phyloP scores from a whole-genome alignment of 2,329 filamentous ascomycete species.

The Fusarium sp. region DNA sequence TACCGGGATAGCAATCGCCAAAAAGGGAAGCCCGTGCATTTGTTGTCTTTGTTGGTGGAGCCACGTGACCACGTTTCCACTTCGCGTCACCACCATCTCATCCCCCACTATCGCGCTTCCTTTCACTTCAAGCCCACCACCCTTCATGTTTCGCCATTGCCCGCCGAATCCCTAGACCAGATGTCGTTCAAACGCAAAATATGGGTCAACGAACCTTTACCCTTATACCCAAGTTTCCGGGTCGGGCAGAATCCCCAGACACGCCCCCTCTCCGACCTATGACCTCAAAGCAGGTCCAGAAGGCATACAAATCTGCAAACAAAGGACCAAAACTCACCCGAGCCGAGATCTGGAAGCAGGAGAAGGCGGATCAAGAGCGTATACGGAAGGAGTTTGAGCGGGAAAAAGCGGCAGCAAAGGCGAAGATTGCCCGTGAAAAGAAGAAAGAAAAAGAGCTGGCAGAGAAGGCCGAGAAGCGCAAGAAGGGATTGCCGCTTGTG shows the following conservation, averaged over 20 bases:
- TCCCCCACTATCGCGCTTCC: slow-evolving; percentile 25
- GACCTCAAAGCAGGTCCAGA: slow-evolving; percentile 57
- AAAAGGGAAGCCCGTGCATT: not conserved
- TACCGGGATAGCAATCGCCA: not conserved
- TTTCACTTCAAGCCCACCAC: slow-evolving; percentile 2
- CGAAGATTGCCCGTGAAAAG: slow-evolving; percentile 63
- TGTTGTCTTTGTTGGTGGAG: slow-evolving; percentile 14
- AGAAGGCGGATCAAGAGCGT: slow-evolving; percentile 65
- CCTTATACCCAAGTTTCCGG: slow-evolving; percentile 52
- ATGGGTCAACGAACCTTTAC: slow-evolving; percentile 61
- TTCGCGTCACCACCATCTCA: slow-evolving; percentile 31
- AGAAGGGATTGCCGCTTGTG: slow-evolving; percentile 65
- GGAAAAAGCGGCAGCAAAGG: slow-evolving; percentile 61
- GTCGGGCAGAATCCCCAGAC: slow-evolving; percentile 34
- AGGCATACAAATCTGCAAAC: slow-evolving; percentile 53
- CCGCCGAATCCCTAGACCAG: slow-evolving; percentile 3
- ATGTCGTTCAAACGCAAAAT: slow-evolving; percentile 32
- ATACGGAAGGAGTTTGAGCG: slow-evolving; percentile 65
- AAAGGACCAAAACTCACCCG: slow-evolving; percentile 53
- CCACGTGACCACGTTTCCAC: slow-evolving; percentile 45
- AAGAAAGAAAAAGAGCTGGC: slow-evolving; percentile 66
- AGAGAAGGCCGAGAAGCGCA: slow-evolving; percentile 62
- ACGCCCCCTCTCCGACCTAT: slow-evolving; percentile 47
- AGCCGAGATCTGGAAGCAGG: slow-evolving; percentile 54
- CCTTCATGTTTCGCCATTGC: not conserved